phyloP scores from a whole-genome alignment of 2,329 filamentous ascomycete genomes.

The Emmonsiellopsis sp. region DNA sequence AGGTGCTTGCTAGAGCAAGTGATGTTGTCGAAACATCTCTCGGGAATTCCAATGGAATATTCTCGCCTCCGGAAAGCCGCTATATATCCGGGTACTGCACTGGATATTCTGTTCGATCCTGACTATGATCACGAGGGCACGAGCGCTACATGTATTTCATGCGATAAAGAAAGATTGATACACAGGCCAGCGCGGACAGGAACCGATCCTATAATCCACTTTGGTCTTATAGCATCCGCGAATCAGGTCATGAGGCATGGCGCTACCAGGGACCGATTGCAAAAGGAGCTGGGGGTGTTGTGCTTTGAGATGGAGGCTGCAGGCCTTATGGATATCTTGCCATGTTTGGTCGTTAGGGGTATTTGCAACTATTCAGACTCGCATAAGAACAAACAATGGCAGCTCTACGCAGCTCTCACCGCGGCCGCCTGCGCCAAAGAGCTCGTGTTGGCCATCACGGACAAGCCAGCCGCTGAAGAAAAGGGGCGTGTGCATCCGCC shows the following conservation, averaged over 20 bases:
- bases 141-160: not conserved
- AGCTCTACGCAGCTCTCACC: conserved; percentile 9
- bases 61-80: not conserved
- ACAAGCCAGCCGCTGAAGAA: too few relatives aligned
- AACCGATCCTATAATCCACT: conserved; percentile 3
- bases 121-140: not conserved
- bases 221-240: conserved; percentile 5
- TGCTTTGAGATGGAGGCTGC: conserved; percentile 2
- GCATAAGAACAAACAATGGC: conserved; percentile 24
- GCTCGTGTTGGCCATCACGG: not conserved
- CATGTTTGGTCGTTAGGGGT: conserved; percentile 29
- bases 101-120: not conserved
- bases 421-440: conserved; percentile 10
- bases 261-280: conserved; percentile 9
- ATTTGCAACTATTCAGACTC: conserved; percentile 5
- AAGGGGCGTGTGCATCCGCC: too few relatives aligned
- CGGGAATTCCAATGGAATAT: not conserved
- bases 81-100: not conserved
- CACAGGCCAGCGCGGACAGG: not conserved
- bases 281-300: conserved; percentile 1
- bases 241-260: conserved; percentile 7
- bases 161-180: not conserved
- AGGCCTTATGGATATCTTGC: conserved; percentile 17
- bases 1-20: not conserved
- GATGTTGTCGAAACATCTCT: not conserved